These are phyloP conservation scores for Pseudoperonospora humuli DNA, from an alignment of 352 stramenopile species.

Conservation along the genomic window DNA sequence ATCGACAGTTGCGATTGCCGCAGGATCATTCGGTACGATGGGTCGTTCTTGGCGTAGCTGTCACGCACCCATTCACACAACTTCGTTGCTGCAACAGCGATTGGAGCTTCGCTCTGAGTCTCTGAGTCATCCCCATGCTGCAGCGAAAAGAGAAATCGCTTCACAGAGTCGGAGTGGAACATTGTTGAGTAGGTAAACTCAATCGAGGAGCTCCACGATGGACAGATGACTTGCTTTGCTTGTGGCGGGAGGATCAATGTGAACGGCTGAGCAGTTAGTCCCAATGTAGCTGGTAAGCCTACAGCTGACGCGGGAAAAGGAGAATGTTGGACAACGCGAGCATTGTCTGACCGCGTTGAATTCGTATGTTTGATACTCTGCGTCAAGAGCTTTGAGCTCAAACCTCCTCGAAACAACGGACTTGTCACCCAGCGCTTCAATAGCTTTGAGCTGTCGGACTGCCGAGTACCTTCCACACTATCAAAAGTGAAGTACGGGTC, in stretches of 20 bases:
- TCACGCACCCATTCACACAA: slow-evolving; percentile 54
- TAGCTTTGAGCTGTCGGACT: neutral
- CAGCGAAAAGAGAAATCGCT: slow-evolving; percentile 18
- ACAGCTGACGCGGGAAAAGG: slow-evolving; percentile 12
- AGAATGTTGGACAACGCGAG: slow-evolving; percentile 24
- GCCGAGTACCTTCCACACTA: neutral
- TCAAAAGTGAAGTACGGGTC: slow-evolving; percentile 25
- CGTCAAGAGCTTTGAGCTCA: slow-evolving; percentile 11
- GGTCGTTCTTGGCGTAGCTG: slow-evolving; percentile 37
- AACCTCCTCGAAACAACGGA: slow-evolving; percentile 25
- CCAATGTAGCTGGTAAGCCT: neutral
- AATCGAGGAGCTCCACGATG: slow-evolving; percentile 1
- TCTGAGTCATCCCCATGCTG: slow-evolving; percentile 23
- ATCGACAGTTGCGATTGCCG: slow-evolving; percentile 29
- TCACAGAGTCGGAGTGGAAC: slow-evolving; percentile 14
- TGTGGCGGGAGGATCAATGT: slow-evolving; percentile 31
- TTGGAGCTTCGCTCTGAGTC: neutral
- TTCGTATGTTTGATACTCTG: slow-evolving; percentile 11
- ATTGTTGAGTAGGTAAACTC: slow-evolving; percentile 18
- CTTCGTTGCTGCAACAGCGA: neutral
- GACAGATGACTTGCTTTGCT: neutral
- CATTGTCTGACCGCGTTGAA: neutral
- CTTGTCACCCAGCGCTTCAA: slow-evolving; percentile 20
- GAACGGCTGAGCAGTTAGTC: slow-evolving; percentile 15
- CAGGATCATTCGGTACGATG: slow-evolving; percentile 62